Conservation (phyloP, 306 rosid species). For the Dalbergia oliveri region DNA sequence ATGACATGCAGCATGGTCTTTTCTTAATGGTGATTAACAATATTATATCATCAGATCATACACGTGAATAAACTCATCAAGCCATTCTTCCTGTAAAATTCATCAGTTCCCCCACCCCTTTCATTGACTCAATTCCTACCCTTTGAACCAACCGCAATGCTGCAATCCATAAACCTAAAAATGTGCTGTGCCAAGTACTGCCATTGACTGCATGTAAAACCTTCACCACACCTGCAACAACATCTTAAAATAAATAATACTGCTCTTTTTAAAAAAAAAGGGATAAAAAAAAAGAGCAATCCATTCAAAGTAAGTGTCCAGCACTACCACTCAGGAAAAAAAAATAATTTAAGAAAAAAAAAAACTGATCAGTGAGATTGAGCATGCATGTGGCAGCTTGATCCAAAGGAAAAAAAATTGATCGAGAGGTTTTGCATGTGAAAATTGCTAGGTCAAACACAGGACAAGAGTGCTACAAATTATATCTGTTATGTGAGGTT, state of each 20-base stretch:
- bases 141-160: constrained; percentile 90
- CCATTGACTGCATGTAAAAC: constrained; percentile 77
- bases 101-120: constrained; percentile 28
- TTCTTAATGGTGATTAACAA: constrained; percentile 15
- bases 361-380: not conserved
- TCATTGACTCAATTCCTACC: constrained; percentile 61
- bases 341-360: too few species aligned
- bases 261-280: not conserved
- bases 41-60: constrained; percentile 23
- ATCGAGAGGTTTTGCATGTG: not conserved
- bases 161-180: constrained; percentile 92
- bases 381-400: not conserved
- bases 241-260: constrained; percentile 46
- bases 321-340: not conserved
- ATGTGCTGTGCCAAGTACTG: constrained; percentile 80
- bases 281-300: not conserved
- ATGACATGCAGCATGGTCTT: constrained; percentile 39
- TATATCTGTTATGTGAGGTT: constrained; percentile 5
- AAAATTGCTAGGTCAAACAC: not conserved
- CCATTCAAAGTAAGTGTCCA: constrained; percentile 6
- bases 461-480: not conserved
- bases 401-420: too few species aligned
- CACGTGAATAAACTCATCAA: constrained; percentile 36
- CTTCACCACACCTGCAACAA: constrained; percentile 81
- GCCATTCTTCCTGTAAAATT: constrained; percentile 36